Evolutionary conservation across 2,329 filamentous ascomycete genomes (phyloP).

Genomic region (Epichloe gansuensis): DNA sequence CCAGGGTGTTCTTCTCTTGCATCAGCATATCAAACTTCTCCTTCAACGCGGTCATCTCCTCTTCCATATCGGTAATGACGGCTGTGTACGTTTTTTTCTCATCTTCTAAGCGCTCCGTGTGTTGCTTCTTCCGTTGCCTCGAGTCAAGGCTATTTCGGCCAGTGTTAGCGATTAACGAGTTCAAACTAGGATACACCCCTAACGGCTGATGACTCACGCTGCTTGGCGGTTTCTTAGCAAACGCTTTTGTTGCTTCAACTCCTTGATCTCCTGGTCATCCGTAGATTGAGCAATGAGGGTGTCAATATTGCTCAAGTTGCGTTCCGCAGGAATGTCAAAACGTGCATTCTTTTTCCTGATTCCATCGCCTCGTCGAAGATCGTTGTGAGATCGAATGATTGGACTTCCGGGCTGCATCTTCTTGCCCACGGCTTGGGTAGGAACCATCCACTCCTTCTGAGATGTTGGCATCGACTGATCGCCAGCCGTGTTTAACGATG

Average conservation of each 20-base stretch:
- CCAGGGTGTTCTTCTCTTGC: constrained; percentile 60
- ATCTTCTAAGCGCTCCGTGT: constrained; percentile 90
- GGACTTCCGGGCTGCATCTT: constrained; percentile 56
- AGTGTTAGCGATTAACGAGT: constrained; percentile 5
- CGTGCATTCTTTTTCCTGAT: constrained; percentile 98
- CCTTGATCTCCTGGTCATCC: constrained; percentile 89
- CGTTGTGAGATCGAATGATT: constrained; percentile 60
- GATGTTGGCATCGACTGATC: constrained; percentile 40
- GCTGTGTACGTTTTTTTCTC: constrained; percentile 87
- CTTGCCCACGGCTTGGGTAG: constrained; percentile 39
- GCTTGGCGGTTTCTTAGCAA: constrained; percentile 90
- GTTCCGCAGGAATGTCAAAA: constrained; percentile 90
- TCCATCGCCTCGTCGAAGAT: constrained; percentile 66
- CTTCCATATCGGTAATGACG: constrained; percentile 65
- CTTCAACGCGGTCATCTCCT: constrained; percentile 57
- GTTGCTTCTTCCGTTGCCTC: constrained; percentile 92
- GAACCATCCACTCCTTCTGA: constrained; percentile 44
- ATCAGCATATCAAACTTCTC: constrained; percentile 57
- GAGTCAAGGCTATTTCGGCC: constrained; percentile 63
- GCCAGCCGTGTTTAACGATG: constrained; percentile 30
- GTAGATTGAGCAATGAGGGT: constrained; percentile 76
- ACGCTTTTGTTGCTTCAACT: constrained; percentile 96
- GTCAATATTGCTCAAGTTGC: constrained; percentile 91
- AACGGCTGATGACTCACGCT: constrained; percentile 50
- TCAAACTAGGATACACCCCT: neutral